Conservation (phyloP, 176 grass and related monocot genomes). For the Avena insularis region DNA sequence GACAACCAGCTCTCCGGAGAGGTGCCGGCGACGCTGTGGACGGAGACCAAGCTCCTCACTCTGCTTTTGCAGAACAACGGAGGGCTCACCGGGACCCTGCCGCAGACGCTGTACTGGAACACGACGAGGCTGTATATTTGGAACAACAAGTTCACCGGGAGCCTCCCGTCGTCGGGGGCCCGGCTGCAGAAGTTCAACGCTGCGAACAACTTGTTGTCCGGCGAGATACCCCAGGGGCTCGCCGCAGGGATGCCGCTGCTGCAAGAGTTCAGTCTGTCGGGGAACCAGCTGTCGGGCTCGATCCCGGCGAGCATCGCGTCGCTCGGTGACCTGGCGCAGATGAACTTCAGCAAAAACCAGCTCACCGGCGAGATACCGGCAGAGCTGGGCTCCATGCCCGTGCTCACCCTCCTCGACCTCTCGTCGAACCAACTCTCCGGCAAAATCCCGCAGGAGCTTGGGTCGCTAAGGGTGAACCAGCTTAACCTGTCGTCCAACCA, state of each 20-base stretch:
- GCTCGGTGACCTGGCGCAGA: slow-evolving; percentile 37
- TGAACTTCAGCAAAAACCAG: slow-evolving; percentile 68
- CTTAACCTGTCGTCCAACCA: slow-evolving; percentile 77
- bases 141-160: slow-evolving; percentile 66
- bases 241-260: slow-evolving; percentile 53
- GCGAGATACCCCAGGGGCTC: slow-evolving; percentile 44
- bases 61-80: slow-evolving; percentile 59
- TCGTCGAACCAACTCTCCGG: slow-evolving; percentile 81
- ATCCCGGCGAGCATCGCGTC: slow-evolving; percentile 52
- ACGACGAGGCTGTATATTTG: slow-evolving; percentile 51
- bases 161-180: slow-evolving; percentile 37
- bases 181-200: slow-evolving; percentile 53
- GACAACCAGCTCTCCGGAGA: slow-evolving; percentile 66
- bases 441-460: slow-evolving; percentile 54
- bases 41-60: slow-evolving; percentile 54
- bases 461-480: slow-evolving; percentile 46
- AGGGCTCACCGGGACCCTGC: slow-evolving; percentile 55
- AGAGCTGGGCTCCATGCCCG: slow-evolving; percentile 56
- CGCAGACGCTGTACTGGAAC: slow-evolving; percentile 65
- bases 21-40: slow-evolving; percentile 64
- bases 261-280: slow-evolving; percentile 52
- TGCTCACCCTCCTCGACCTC: slow-evolving; percentile 77
- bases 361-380: slow-evolving; percentile 70
- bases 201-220: slow-evolving; percentile 41
- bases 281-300: slow-evolving; percentile 56